Evolutionary conservation across 306 rosid species (phyloP).

Genomic region (Vigna angularis): DNA sequence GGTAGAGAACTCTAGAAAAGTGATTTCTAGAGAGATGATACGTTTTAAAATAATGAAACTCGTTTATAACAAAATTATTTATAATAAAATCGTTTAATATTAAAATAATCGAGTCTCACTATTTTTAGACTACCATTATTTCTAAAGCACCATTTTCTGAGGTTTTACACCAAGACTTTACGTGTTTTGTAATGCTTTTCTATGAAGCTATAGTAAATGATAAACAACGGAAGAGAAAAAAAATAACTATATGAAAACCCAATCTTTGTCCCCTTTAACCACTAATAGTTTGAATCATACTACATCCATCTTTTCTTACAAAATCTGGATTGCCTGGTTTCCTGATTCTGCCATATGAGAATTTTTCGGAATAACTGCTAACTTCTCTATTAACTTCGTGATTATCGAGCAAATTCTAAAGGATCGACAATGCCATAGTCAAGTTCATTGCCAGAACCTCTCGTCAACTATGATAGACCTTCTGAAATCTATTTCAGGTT

Average conservation of each 20-base stretch:
- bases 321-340: constrained; percentile 70
- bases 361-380: constrained; percentile 67
- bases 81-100: no score
- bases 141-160: no score
- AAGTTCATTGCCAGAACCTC: constrained; percentile 47
- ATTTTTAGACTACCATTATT: no score
- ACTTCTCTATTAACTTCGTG: constrained; percentile 77
- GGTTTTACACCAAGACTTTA: constrained; percentile 20
- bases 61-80: no score
- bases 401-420: constrained; percentile 50
- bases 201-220: constrained; percentile 26
- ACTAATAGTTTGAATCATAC: constrained; percentile 39
- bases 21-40: no score
- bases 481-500: constrained; percentile 30
- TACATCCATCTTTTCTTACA: constrained; percentile 50
- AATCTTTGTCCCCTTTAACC: neutral
- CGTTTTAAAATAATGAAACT: no score
- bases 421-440: constrained; percentile 56
- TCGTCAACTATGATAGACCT: constrained; percentile 40
- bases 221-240: neutral
- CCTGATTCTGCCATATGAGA: constrained; percentile 60
- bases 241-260: neutral
- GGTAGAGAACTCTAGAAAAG: no score
- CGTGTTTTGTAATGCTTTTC: constrained; percentile 31
- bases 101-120: no score